Evolutionary conservation across 345 rosid species (phyloP), one percentile per base, ranked within the genome.

Genomic region (Pugionium cornutum): DNA sequence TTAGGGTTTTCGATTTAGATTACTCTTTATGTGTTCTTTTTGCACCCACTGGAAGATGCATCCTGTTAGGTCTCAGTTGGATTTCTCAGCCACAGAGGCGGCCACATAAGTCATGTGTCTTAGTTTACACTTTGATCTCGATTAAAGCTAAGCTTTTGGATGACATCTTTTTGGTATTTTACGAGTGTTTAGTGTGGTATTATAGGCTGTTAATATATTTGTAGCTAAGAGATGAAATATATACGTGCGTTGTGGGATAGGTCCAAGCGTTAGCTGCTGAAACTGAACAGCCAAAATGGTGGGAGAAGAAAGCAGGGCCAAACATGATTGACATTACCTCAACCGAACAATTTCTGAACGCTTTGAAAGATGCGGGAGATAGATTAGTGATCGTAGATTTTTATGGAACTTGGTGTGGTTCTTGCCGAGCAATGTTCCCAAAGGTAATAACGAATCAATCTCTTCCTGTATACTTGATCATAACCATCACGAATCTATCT

Each of bases 371-470:
- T 67, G 92, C 98, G 0, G 88, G 83, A 55, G 89, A 89, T 66
- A 80, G 81, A 79, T 81, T 89, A 83, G 96, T 92, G 31, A 83
- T 92, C 54, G 96, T 92, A 9, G 96, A 92, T 43, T 89, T 92
- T 75, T 92, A 87, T 77, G 98, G 95, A 71, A 85, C 98, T 37
- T 89, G 98, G 98, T 92, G 98, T 82, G 96, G 87, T 48, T 87
- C 98, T 69, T 92, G 98, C 76, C 83, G 88, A 58, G 96, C 96
- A 37, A 77, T 92, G 59, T 89, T 85, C 74, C 95, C 96, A 30
- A 92, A 87, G 89, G 98, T 89, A 95, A 96, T 55, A 28, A 32
- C 6, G 1, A 6, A 33, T 48, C 11, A 53, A 26, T 27, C 6
- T 45, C 33, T 33, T n/a, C 5, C 1, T 58, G 40, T 45, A 61